A percentile compares a stretch with the other conserved stretches of the same genome.
These are phyloP conservation scores for Syzygium aqueum DNA, from an alignment of 345 rosid genomes.

Conservation along the genomic window DNA sequence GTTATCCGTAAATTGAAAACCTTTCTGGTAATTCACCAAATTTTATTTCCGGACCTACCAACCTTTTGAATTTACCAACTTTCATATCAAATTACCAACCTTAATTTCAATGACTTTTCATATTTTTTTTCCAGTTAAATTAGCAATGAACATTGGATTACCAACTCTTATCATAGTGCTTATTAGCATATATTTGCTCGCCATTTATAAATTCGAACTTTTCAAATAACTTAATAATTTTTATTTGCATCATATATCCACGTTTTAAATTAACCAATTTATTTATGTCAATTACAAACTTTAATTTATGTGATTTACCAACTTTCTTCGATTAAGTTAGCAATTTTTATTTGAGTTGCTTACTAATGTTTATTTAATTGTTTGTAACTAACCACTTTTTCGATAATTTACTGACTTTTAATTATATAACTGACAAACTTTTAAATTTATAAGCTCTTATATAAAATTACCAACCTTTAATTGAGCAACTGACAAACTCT, in stretches of 20 bases:
- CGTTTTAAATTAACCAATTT: neutral
- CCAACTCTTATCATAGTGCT: neutral
- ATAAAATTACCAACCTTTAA: neutral
- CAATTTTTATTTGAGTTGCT: neutral
- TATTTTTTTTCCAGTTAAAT: neutral
- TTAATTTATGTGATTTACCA: neutral
- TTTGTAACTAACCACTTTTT: neutral
- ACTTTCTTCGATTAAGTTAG: neutral
- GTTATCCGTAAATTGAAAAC: neutral
- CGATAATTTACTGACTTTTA: neutral
- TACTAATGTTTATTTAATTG: neutral
- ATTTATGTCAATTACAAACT: neutral
- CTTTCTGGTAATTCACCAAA: neutral
- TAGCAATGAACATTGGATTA: neutral
- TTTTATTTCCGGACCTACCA: accelerated
- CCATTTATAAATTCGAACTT: neutral
- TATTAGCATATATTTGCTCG: neutral
- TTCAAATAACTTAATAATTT: neutral
- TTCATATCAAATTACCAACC: neutral
- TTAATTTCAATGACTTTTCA: neutral
- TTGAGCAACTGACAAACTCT: neutral
- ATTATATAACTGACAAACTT: neutral
- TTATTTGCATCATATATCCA: neutral
- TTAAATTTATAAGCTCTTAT: neutral
- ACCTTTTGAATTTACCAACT: neutral